A percentile compares a stretch with the other conserved stretches of the same genome.
Evolutionary conservation across 306 rosid species (phyloP).

Genomic region (Cucurbita moschata): DNA sequence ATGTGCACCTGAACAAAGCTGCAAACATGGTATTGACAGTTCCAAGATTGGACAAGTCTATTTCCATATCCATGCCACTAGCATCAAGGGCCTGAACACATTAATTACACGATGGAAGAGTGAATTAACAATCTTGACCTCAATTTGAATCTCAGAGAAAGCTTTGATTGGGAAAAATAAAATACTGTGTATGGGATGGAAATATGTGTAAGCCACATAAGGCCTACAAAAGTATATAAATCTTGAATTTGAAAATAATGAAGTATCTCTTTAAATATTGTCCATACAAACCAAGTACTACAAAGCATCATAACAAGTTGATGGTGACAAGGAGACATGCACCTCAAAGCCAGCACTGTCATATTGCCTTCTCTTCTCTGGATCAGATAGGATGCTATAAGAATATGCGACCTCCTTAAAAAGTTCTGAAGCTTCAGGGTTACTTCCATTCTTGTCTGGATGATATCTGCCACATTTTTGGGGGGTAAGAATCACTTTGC

Average conservation of each 20-base stretch:
- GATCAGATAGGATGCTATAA: constrained; percentile 86
- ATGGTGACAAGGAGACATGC: constrained; percentile 5
- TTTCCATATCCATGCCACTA: constrained; percentile 95
- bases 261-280: neutral
- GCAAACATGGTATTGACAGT: constrained; percentile 99
- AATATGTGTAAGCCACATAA: constrained; percentile 2
- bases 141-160: neutral
- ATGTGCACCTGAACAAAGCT: constrained; percentile 85
- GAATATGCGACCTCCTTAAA: constrained; percentile 96
- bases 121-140: neutral
- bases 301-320: constrained; percentile 1
- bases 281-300: neutral
- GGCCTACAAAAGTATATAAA: neutral
- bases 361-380: constrained; percentile 92
- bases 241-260: neutral
- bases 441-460: constrained; percentile 87
- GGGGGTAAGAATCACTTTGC: neutral
- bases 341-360: constrained; percentile 98
- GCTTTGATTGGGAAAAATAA: neutral
- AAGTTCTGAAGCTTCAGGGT: constrained; percentile 88
- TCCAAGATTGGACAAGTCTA: constrained; percentile 95
- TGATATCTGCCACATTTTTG: constrained; percentile 46
- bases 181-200: neutral
- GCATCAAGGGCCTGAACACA: constrained; percentile 73
- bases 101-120: constrained; percentile 12